Percentiles rank a stretch among this genome's conserved stretches.
Evolutionary conservation across 352 stramenopile species (phyloP).

Genomic region (Thraustochytrium sp.): DNA sequence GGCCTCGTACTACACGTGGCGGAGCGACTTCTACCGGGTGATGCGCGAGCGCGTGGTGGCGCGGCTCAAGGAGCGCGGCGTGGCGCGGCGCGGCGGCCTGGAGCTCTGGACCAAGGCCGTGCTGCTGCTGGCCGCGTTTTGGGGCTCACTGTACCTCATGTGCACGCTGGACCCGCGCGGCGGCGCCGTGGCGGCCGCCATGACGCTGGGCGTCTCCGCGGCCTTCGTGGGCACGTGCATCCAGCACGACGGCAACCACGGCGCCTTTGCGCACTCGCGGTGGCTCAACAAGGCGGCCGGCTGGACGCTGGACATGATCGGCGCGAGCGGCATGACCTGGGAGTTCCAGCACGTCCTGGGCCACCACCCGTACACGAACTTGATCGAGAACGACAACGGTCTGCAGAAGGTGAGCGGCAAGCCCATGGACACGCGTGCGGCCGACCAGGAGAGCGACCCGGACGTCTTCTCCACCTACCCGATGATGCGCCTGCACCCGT

Average conservation of each 20-base stretch:
- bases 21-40: constrained; percentile 52
- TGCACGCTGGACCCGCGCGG: background rate
- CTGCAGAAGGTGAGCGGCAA: constrained; percentile 15
- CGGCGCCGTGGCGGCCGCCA: constrained; percentile 27
- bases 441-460: constrained; percentile 65
- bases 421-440: background rate
- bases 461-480: constrained; percentile 72
- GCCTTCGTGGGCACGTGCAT: constrained; percentile 54
- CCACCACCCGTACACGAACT: constrained; percentile 92
- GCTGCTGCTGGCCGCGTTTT: constrained; percentile 50
- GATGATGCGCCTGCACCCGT: constrained; percentile 71
- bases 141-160: constrained; percentile 48
- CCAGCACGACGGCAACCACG: constrained; percentile 81
- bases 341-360: constrained; percentile 90
- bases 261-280: constrained; percentile 70
- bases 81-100: constrained; percentile 43
- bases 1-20: constrained; percentile 51
- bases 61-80: constrained; percentile 45
- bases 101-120: constrained; percentile 53
- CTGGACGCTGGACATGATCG: constrained; percentile 80
- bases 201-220: constrained; percentile 52
- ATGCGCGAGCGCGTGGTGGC: constrained; percentile 49
- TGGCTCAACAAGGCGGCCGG: constrained; percentile 65
- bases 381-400: constrained; percentile 55
- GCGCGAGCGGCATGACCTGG: constrained; percentile 83